Evolutionary conservation across 139 green algal species (phyloP).

Genomic region (Chlamydomonas applanata): DNA sequence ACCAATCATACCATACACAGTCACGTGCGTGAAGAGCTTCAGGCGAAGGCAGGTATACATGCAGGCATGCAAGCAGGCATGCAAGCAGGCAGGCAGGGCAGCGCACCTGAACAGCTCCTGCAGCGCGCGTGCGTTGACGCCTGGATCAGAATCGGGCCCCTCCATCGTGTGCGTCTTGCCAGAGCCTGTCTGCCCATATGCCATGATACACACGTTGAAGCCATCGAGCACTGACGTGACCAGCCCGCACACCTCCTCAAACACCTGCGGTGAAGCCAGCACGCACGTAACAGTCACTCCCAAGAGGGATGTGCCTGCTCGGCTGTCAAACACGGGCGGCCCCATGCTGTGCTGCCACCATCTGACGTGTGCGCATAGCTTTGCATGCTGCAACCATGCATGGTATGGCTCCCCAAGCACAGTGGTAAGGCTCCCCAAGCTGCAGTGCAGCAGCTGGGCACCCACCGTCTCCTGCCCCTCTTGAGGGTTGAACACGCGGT

Average conservation of each 20-base stretch:
- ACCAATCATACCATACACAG: too few species aligned
- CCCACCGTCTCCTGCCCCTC: conserved; percentile 52
- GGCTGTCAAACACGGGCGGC: neutral
- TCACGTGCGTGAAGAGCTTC: too few species aligned
- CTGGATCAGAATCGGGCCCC: conserved; percentile 53
- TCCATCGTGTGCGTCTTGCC: conserved; percentile 80
- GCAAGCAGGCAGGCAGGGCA: too few species aligned
- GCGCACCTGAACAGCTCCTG: conserved; percentile 70
- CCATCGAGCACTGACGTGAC: conserved; percentile 63
- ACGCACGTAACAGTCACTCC: too few species aligned
- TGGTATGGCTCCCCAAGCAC: too few species aligned
- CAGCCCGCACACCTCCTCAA: conserved; percentile 23
- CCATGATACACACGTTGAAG: conserved; percentile 81
- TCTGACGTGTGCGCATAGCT: neutral
- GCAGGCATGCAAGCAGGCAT: too few species aligned
- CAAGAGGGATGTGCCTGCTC: too few species aligned
- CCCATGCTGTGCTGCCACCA: neutral
- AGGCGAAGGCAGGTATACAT: too few species aligned
- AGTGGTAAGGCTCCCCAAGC: too few species aligned
- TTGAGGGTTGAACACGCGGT: conserved; percentile 54
- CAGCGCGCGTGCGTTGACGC: conserved; percentile 80
- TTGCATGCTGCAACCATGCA: too few species aligned
- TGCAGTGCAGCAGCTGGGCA: neutral
- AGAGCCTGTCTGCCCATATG: conserved; percentile 74
- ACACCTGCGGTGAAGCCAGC: conserved; percentile 5